Evolutionary conservation across 164 flowering plant species (phyloP).

Genomic region (Liquidambar formosana): DNA sequence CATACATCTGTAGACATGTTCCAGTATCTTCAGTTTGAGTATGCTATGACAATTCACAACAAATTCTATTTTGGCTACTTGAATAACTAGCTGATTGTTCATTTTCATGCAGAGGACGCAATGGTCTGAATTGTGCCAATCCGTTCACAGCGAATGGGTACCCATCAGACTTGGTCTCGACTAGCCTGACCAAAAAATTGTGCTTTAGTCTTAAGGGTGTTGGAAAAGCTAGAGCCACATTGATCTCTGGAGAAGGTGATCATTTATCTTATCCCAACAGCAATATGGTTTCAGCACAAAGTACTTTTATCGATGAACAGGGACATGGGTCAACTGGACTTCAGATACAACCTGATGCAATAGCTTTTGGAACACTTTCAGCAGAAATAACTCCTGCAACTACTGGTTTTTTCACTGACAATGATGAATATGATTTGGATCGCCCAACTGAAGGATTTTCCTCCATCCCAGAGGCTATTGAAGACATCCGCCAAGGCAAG

Average conservation of each 20-base stretch:
- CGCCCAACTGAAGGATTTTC: slow-evolving; percentile 71
- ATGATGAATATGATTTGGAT: slow-evolving; percentile 72
- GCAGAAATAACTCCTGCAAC: slow-evolving; percentile 43
- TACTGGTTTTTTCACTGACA: slow-evolving; percentile 33
- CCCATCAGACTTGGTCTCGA: slow-evolving; percentile 1
- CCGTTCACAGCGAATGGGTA: slow-evolving; percentile 1
- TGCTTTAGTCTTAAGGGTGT: slow-evolving; percentile 21
- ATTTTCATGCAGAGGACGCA: slow-evolving; percentile 4
- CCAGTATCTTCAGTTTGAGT: background rate
- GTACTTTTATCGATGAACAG: slow-evolving; percentile 10
- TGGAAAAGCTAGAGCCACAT: slow-evolving; percentile 31
- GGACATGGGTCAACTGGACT: slow-evolving; percentile 23
- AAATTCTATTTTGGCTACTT: background rate
- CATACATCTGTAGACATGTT: background rate
- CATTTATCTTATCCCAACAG: slow-evolving; percentile 27
- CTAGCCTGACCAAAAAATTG: background rate
- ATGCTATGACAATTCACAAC: background rate
- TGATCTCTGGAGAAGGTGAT: slow-evolving; percentile 47
- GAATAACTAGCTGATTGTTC: background rate
- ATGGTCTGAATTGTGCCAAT: slow-evolving; percentile 7
- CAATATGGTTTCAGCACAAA: slow-evolving; percentile 12
- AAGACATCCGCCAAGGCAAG: slow-evolving; percentile 91
- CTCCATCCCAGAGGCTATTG: slow-evolving; percentile 85
- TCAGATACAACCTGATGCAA: slow-evolving; percentile 44
- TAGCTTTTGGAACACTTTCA: slow-evolving; percentile 53